Conservation (phyloP, 805 yeast species). For the baker's yeast (Saccharomyces cerevisiae) region DNA sequence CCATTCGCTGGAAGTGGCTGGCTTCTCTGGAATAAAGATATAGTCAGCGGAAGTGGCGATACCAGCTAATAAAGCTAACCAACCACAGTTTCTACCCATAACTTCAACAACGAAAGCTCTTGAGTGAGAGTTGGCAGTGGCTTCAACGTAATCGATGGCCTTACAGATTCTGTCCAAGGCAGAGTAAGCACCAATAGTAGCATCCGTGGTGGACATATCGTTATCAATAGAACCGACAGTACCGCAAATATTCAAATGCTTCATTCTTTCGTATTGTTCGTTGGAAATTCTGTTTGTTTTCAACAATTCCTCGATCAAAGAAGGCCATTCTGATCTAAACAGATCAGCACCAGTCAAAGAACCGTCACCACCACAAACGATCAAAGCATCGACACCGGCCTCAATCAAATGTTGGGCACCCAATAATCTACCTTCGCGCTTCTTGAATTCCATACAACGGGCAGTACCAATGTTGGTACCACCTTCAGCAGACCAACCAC, state of each 20-base stretch:
- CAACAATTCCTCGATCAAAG: conserved; percentile 51
- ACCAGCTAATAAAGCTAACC: conserved; percentile 80
- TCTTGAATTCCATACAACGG: conserved; percentile 58
- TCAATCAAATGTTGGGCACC: conserved; percentile 60
- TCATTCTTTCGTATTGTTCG: conserved; percentile 40
- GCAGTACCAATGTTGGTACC: conserved; percentile 80
- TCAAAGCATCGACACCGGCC: conserved; percentile 68
- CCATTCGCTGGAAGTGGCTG: conserved; percentile 60
- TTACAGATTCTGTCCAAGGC: conserved; percentile 66
- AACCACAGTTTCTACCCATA: conserved; percentile 87
- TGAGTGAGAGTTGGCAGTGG: conserved; percentile 76
- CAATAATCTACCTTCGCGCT: conserved; percentile 53
- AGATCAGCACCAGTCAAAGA: conserved; percentile 76
- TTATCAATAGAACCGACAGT: conserved; percentile 78
- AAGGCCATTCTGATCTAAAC: conserved; percentile 72
- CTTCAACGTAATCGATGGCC: conserved; percentile 70
- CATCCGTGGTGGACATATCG: conserved; percentile 78
- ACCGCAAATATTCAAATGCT: conserved; percentile 61
- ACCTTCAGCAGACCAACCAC: conserved; percentile 62
- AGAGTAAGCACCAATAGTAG: conserved; percentile 77
- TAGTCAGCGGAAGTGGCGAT: conserved; percentile 74
- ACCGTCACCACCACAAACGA: conserved; percentile 82
- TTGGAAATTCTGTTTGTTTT: conserved; percentile 39
- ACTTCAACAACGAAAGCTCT: conserved; percentile 80
- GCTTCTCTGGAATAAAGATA: conserved; percentile 73